phyloP scores from a whole-genome alignment of 305 asterid genomes.

The Ruellia speciosa region DNA sequence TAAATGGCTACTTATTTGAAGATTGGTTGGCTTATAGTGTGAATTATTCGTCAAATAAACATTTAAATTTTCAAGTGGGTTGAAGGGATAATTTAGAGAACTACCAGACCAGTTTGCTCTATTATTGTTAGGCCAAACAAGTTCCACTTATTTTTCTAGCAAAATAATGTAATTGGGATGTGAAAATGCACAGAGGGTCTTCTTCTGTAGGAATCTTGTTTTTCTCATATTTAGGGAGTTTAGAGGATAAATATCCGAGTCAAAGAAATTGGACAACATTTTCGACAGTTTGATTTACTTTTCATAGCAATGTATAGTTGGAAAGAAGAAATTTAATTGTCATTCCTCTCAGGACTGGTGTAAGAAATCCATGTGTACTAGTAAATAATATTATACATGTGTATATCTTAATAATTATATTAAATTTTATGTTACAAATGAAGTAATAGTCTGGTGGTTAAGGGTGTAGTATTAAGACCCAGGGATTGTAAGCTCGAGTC shows the following conservation, averaged over 20 bases:
- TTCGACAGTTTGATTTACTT: neutral
- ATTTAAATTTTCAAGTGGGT: too few relatives aligned
- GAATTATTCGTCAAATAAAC: neutral
- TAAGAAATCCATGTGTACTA: too few relatives aligned
- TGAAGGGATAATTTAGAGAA: too few relatives aligned
- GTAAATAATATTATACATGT: too few relatives aligned
- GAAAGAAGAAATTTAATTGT: neutral
- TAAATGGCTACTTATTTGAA: neutral
- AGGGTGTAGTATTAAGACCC: too few relatives aligned
- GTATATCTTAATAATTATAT: too few relatives aligned
- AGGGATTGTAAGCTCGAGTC: too few relatives aligned
- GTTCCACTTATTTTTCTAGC: too few relatives aligned
- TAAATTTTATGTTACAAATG: too few relatives aligned
- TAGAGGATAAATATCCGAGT: neutral
- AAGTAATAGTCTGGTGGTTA: too few relatives aligned
- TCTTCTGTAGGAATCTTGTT: neutral
- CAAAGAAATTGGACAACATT: neutral
- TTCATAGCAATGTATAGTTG: neutral
- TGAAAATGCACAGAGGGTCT: neutral
- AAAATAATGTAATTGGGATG: too few relatives aligned
- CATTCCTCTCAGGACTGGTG: neutral
- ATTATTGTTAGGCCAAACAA: neutral
- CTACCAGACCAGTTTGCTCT: neutral
- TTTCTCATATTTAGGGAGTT: neutral
- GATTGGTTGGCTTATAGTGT: neutral